Percentiles rank a stretch among this genome's conserved stretches.
These are phyloP conservation scores for Fusarium sp. DNA, from an alignment of 2,329 filamentous ascomycete species.

Conservation along the genomic window DNA sequence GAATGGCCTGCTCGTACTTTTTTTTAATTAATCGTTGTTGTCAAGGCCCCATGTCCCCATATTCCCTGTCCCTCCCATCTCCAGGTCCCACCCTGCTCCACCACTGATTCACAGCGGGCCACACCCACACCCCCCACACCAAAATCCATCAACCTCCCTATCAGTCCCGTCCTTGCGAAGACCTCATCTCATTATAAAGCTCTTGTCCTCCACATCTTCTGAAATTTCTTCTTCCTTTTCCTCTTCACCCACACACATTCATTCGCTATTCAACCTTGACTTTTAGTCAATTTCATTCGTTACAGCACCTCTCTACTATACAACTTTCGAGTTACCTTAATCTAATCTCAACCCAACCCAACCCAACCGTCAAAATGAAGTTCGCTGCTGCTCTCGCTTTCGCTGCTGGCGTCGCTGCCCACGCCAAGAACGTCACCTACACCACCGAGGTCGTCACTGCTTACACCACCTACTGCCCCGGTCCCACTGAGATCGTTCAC, in stretches of 20 bases:
- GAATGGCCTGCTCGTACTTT: constrained; percentile 3
- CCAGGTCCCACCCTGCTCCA: constrained; percentile 27
- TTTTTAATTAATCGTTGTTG: constrained; percentile 28
- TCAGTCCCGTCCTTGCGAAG: constrained; percentile 16
- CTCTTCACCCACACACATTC: constrained; percentile 58
- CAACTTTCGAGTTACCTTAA: constrained; percentile 55
- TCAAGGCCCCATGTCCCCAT: constrained; percentile 19
- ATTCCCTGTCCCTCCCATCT: constrained; percentile 17
- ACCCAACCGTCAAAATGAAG: constrained; percentile 71
- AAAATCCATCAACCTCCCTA: constrained; percentile 41
- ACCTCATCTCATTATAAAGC: constrained; percentile 62
- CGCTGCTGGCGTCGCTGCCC: constrained; percentile 66
- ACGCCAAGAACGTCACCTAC: constrained; percentile 60
- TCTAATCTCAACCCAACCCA: constrained; percentile 48
- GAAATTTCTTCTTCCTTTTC: constrained; percentile 54
- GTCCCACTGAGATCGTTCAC: constrained; percentile 73
- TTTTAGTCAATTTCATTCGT: constrained; percentile 50
- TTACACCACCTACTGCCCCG: constrained; percentile 80
- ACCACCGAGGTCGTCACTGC: constrained; percentile 75
- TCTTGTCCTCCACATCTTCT: constrained; percentile 57
- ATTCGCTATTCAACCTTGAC: constrained; percentile 48
- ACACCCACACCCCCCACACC: constrained; percentile 21
- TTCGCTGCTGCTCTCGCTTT: constrained; percentile 67
- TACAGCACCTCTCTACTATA: constrained; percentile 41
- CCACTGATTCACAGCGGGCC: constrained; percentile 5